phyloP scores from a whole-genome alignment of 2,329 filamentous ascomycete species.

The Alternaria arbusti region DNA sequence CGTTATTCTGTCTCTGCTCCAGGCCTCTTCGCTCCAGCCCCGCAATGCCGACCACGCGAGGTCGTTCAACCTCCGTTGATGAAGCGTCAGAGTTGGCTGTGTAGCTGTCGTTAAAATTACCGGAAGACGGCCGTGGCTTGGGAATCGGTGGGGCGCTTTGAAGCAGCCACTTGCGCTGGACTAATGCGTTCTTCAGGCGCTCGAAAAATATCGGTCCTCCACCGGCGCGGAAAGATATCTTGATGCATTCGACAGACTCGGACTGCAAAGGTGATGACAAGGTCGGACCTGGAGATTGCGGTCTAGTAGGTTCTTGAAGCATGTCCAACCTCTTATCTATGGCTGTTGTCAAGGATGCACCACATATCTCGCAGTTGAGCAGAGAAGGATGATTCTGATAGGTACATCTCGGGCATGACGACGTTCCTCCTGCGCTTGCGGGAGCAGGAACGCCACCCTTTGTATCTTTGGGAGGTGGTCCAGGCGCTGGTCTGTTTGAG shows the following conservation, averaged over 20 bases:
- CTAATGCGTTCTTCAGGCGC: constrained; percentile 82
- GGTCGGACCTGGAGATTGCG: constrained; percentile 80
- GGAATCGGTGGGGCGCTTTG: constrained; percentile 89
- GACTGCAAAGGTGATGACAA: constrained; percentile 58
- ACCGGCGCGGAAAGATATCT: constrained; percentile 87
- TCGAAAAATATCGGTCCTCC: constrained; percentile 92
- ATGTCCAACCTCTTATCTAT: constrained; percentile 52
- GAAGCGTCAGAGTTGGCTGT: constrained; percentile 26
- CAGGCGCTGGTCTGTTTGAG: constrained; percentile 58
- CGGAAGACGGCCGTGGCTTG: constrained; percentile 57
- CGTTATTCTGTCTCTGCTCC: constrained; percentile 89
- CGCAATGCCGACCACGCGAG: constrained; percentile 83
- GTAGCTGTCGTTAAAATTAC: constrained; percentile 39
- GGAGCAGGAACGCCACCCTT: constrained; percentile 43
- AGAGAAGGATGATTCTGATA: constrained; percentile 93
- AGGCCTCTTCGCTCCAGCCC: constrained; percentile 86
- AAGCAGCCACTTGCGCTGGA: constrained; percentile 94
- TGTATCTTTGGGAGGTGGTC: constrained; percentile 39
- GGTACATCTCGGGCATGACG: constrained; percentile 81
- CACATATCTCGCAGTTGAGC: constrained; percentile 87
- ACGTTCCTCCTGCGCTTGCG: constrained; percentile 18
- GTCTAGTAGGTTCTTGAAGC: constrained; percentile 53
- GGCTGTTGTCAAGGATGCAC: constrained; percentile 71
- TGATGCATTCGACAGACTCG: constrained; percentile 77
- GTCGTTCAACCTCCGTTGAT: constrained; percentile 29